These are phyloP conservation scores for Eutrema heterophyllum DNA, from an alignment of 345 rosid species.

Conservation along the genomic window DNA sequence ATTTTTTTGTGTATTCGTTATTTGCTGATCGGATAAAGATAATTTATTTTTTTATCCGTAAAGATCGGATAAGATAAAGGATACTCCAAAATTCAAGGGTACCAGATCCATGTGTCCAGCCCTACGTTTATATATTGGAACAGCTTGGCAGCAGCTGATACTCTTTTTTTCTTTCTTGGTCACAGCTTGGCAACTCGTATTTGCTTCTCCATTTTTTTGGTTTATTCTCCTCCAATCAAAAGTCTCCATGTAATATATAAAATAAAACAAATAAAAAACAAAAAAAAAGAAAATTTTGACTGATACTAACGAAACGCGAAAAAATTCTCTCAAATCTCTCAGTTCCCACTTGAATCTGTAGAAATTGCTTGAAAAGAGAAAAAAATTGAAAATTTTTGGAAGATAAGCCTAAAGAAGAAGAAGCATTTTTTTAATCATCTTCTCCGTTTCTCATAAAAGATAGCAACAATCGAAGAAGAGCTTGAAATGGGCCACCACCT, in stretches of 20 bases:
- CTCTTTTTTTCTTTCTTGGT: neutral
- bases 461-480: slow-evolving; percentile 39
- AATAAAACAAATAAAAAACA: too few relatives aligned
- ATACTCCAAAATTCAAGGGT: too few relatives aligned
- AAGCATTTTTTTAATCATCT: neutral
- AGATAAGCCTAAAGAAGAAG: neutral
- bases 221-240: neutral
- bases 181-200: neutral
- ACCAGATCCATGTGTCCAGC: too few relatives aligned
- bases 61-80: too few relatives aligned
- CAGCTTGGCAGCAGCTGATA: neutral
- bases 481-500: slow-evolving; percentile 54
- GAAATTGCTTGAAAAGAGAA: neutral
- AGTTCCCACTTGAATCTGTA: slow-evolving; percentile 23
- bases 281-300: neutral
- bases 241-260: neutral
- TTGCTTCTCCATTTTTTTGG: neutral
- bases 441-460: neutral
- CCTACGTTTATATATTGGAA: neutral
- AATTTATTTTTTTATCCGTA: too few relatives aligned
- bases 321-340: slow-evolving; percentile 6
- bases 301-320: neutral
- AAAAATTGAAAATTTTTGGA: neutral
- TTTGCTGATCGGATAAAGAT: too few relatives aligned
- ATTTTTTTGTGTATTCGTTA: too few relatives aligned